Conservation (phyloP, 2,329 filamentous ascomycete genomes). For the Stemphylium lycopersici region DNA sequence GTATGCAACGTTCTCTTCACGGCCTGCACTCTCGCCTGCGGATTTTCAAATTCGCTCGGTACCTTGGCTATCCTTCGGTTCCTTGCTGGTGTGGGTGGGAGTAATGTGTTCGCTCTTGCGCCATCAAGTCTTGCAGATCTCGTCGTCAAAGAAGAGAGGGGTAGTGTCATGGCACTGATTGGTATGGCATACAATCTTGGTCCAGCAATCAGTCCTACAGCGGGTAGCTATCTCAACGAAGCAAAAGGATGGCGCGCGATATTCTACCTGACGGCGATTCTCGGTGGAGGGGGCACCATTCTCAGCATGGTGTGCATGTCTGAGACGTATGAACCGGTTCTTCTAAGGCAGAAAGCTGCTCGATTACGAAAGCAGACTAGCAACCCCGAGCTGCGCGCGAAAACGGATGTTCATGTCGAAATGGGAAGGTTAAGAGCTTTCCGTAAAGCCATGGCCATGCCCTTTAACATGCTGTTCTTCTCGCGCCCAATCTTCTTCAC, state of each 20-base stretch:
- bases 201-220: conserved; percentile 24
- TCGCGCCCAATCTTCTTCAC: conserved; percentile 61
- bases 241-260: conserved; percentile 26
- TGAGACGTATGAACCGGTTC: conserved; percentile 35
- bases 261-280: conserved; percentile 11
- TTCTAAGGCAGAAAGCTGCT: conserved; percentile 44
- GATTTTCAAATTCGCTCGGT: conserved; percentile 54
- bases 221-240: conserved; percentile 22
- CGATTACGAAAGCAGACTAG: conserved; percentile 32
- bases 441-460: conserved; percentile 47
- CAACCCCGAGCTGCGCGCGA: conserved; percentile 41
- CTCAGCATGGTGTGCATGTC: conserved; percentile 47
- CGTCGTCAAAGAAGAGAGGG: conserved; percentile 24
- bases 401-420: conserved; percentile 33
- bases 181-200: conserved; percentile 24
- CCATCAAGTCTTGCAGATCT: conserved; percentile 34
- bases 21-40: conserved; percentile 60
- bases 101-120: conserved; percentile 24
- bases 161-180: conserved; percentile 29
- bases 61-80: conserved; percentile 57
- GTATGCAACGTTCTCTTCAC: conserved; percentile 64
- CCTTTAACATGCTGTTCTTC: conserved; percentile 60
- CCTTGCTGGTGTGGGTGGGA: conserved; percentile 41
- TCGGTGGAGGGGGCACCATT: not conserved
- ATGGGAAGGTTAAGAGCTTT: conserved; percentile 41